Evolutionary conservation across 2,329 filamentous ascomycete species (phyloP), one percentile per base, ranked within the genome.

Genomic region (Pseudogymnoascus sp.): DNA sequence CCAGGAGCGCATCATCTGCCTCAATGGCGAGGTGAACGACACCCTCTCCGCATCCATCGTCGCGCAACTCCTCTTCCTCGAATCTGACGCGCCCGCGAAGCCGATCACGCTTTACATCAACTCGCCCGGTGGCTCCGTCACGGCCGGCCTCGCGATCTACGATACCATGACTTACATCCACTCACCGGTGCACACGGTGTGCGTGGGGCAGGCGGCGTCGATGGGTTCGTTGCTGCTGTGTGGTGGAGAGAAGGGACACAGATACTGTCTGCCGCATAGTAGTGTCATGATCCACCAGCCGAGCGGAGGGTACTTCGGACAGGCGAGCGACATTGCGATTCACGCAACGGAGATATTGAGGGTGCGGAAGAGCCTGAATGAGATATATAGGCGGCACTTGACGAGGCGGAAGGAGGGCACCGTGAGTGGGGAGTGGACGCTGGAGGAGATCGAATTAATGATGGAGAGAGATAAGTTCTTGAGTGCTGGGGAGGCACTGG

Each of bases 111-210:
- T 99, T 75, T 99, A 99, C 77, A 99, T 99, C 76, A 96, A 99
- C 79, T 96, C 91, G 0, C 93, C 93, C 0, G 95, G 95, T 60
- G 95, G 95, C 63, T 93, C 90, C 43, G 93, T 99, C 42, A 93
- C 89, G 66, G 93, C 95, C 1, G 86, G 87, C 14, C 81, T 89
- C 65, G 93, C 95, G 25, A 97, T 99, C 72, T 99, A 99, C 81
- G 95, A 99, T 75, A 99, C 95, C 11, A 97, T 99, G 93, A 87
- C 89, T 69, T 99, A 99, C 76, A 97, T 99, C 73, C 87, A 88
- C 65, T 90, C 90, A 2, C 91, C 93, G 1, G 92, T 99, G 0
- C 93, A 89, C 46, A 99, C 95, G 0, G 95, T 99, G 31, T 97
- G 95, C 72, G 85, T 99, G 46, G 95, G 95, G 6, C 91, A 96